Evolutionary conservation across 2,329 filamentous ascomycete species (phyloP).

Genomic region (Calonectria fujianensis): DNA sequence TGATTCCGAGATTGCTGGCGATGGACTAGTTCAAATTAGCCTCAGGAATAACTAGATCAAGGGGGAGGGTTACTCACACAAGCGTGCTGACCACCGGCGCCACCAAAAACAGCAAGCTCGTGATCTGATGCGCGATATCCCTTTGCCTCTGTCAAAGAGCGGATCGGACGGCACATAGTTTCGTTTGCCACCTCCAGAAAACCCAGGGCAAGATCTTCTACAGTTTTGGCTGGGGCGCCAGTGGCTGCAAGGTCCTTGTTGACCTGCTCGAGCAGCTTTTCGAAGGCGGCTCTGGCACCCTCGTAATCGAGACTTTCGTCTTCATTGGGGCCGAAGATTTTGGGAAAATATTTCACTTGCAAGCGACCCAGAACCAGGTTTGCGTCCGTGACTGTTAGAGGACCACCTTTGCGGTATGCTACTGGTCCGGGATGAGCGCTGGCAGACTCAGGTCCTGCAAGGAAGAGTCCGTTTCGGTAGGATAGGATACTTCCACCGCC

Average conservation of each 20-base stretch:
- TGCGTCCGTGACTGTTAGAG: conserved; percentile 82
- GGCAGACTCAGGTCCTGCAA: conserved; percentile 83
- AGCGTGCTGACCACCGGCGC: conserved; percentile 63
- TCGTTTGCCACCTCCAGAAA: conserved; percentile 61
- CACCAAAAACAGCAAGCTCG: conserved; percentile 59
- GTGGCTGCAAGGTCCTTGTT: conserved; percentile 59
- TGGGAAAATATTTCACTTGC: conserved; percentile 79
- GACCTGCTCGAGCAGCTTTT: conserved; percentile 63
- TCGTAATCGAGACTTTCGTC: conserved; percentile 70
- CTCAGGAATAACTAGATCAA: not conserved
- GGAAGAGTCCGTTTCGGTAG: conserved; percentile 83
- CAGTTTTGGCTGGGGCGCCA: conserved; percentile 53
- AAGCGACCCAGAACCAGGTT: conserved; percentile 80
- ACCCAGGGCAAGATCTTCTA: conserved; percentile 61
- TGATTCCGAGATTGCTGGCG: conserved; percentile 62
- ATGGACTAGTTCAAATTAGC: conserved; percentile 49
- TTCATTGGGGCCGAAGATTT: conserved; percentile 82
- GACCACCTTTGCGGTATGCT: conserved; percentile 82
- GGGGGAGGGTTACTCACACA: conserved; percentile 48
- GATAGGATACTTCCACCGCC: conserved; percentile 82
- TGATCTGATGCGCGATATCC: conserved; percentile 60
- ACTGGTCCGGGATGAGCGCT: conserved; percentile 82
- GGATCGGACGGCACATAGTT: conserved; percentile 60
- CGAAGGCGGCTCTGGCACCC: conserved; percentile 62
- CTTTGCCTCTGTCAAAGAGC: conserved; percentile 60